phyloP scores from a whole-genome alignment of 2,329 filamentous ascomycete species.

The Stemphylium beticola region DNA sequence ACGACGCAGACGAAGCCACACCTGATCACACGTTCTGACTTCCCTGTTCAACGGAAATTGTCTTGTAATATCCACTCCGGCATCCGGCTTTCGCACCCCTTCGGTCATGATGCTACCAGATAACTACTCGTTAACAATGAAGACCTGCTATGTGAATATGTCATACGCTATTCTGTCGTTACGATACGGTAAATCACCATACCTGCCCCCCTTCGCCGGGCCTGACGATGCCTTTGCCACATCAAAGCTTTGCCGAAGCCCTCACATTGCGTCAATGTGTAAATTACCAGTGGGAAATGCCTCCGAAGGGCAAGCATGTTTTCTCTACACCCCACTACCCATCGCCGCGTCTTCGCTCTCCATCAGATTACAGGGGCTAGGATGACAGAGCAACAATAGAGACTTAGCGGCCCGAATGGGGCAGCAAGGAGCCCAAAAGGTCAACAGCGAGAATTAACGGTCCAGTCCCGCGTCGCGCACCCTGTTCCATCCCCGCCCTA shows the following conservation, averaged over 20 bases:
- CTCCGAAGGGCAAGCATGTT: background rate
- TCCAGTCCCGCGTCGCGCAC: slow-evolving; percentile 19
- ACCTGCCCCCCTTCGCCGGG: background rate
- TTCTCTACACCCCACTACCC: slow-evolving; percentile 1
- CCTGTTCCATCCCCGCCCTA: slow-evolving; percentile 38
- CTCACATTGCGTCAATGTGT: background rate
- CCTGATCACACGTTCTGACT: background rate
- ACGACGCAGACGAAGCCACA: background rate
- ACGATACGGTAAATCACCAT: background rate
- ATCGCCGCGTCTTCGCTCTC: background rate
- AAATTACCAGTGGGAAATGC: background rate
- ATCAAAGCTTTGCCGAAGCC: background rate
- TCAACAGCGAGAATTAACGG: slow-evolving; percentile 20
- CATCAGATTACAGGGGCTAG: slow-evolving; percentile 5
- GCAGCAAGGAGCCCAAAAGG: slow-evolving; percentile 11
- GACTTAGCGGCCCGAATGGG: slow-evolving; percentile 17
- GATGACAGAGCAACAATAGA: slow-evolving; percentile 5
- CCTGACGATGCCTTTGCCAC: background rate
- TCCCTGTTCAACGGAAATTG: slow-evolving; percentile 9
- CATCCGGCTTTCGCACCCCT: slow-evolving; percentile 5
- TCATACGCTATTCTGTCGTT: slow-evolving; percentile 1
- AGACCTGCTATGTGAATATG: background rate
- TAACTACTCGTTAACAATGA: slow-evolving; percentile 3
- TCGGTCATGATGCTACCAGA: slow-evolving; percentile 1
- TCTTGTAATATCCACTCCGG: slow-evolving; percentile 8